These are phyloP conservation scores for Phytomonas sp. DNA, from an alignment of 208 protist genomes.

Conservation along the genomic window DNA sequence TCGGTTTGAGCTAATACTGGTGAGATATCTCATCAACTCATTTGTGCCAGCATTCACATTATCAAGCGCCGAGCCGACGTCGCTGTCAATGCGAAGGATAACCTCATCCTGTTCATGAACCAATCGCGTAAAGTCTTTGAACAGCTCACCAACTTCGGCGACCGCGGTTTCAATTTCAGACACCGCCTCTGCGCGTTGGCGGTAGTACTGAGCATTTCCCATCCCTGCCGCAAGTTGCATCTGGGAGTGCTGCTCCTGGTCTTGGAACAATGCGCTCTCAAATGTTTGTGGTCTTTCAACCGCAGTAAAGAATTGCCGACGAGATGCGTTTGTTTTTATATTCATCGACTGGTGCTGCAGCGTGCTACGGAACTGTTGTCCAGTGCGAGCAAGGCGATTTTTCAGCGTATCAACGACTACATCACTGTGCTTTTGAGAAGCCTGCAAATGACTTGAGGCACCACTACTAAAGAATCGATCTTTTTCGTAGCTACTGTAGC, in stretches of 20 bases:
- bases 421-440: constrained; percentile 33
- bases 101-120: constrained; percentile 91
- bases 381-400: constrained; percentile 56
- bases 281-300: constrained; percentile 72
- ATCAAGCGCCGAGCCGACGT: constrained; percentile 70
- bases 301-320: constrained; percentile 75
- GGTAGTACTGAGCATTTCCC: constrained; percentile 73
- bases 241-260: constrained; percentile 54
- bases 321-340: constrained; percentile 65
- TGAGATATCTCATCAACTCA: constrained; percentile 87
- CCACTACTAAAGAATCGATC: constrained; percentile 8
- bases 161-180: constrained; percentile 83
- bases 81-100: constrained; percentile 84
- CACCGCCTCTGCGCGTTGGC: constrained; percentile 76
- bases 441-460: constrained; percentile 15
- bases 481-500: constrained; percentile 8
- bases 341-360: constrained; percentile 70
- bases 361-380: constrained; percentile 74
- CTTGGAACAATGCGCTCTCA: constrained; percentile 85
- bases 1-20: constrained; percentile 83
- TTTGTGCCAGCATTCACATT: constrained; percentile 91
- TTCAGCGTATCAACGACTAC: constrained; percentile 76
- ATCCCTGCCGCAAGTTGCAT: constrained; percentile 41
- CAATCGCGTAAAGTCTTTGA: constrained; percentile 88
- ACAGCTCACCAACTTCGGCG: constrained; percentile 84